Percentiles rank a stretch among this genome's conserved stretches.
These are phyloP conservation scores for Pseudocercospora fuligena DNA, from an alignment of 2,329 filamentous ascomycete genomes.

Conservation along the genomic window DNA sequence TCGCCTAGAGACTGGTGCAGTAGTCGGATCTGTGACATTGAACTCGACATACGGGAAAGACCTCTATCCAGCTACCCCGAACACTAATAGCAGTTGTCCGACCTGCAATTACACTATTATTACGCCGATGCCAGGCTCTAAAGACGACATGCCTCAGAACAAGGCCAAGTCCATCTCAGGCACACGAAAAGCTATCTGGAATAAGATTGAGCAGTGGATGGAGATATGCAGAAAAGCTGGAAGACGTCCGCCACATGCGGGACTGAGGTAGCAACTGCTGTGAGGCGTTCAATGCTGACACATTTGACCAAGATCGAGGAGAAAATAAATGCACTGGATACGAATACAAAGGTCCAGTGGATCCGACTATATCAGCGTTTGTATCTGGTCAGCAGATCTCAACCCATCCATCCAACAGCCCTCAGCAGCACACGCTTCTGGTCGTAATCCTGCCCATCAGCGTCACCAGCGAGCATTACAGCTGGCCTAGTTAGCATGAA, in stretches of 20 bases:
- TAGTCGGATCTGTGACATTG: conserved; percentile 36
- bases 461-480: conserved; percentile 11
- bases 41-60: conserved; percentile 40
- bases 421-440: conserved; percentile 14
- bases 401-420: conserved; percentile 20
- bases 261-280: not conserved
- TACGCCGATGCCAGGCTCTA: conserved; percentile 25
- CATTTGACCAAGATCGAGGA: too few species aligned
- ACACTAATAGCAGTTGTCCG: conserved; percentile 31
- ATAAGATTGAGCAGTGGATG: not conserved
- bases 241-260: not conserved
- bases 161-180: not conserved
- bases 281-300: not conserved
- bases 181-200: not conserved
- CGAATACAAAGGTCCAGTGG: too few species aligned
- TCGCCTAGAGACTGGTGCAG: conserved; percentile 38
- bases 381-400: not conserved
- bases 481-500: conserved; percentile 16
- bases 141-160: conserved; percentile 5
- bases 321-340: too few species aligned
- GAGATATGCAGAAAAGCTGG: not conserved
- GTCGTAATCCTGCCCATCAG: conserved; percentile 19
- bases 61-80: conserved; percentile 33
- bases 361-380: too few species aligned
- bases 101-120: conserved; percentile 29